Base-by-base conservation (phyloP, 1,139 yeast genomes). In the Nematodospora anomalae region DNA sequence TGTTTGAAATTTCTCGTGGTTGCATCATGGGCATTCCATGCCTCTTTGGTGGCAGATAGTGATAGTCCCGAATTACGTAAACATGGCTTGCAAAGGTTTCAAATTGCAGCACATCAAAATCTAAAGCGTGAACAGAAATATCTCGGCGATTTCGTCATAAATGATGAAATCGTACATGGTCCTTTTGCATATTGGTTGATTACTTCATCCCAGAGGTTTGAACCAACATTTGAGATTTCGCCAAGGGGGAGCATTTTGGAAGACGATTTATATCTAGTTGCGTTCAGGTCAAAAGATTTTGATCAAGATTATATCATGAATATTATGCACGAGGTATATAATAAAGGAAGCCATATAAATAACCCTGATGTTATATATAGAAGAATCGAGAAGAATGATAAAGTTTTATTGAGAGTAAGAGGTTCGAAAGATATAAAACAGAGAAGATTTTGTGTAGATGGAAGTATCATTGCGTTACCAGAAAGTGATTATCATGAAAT, bases 21-120 rank as follows among this genome's bases (percentile, higher is more conserved):
- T 2, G 67, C 80, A 0, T 85, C 96, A 0, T 82, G 95, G 88
- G 95, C 82, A 1, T 76, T 87, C 46, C 97, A 89, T 58, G 90
- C 96, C 1, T 75, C 90, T 3, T 59, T 89, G 37, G 92, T 89
- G 2, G 92, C 92, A 16, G 87, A 76, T 53, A 80, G 85, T 39
- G 94, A 87, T 47, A 71, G 81, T 1, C 80, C 83, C 0, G 84
- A 82, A 49, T 61, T 83, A 53, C 66, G 89, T 26, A 67, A 70
- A 36, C 67, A 72, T 43, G 96, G 96, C 0, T 50, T 71, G 5
- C 78, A 76, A 28, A 63, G 96, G 40, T 89, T 89, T 57, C 67
- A 71, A 42, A 61, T 77, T 36, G 96, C 96, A 0, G 95, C 92
- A 0, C 53, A 54, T 26, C 58, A 67, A 11, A 76, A 85, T 26